Percentiles rank a stretch among this genome's conserved stretches.
Evolutionary conservation across 352 stramenopile species (phyloP).

Genomic region (Phytophthora melonis): DNA sequence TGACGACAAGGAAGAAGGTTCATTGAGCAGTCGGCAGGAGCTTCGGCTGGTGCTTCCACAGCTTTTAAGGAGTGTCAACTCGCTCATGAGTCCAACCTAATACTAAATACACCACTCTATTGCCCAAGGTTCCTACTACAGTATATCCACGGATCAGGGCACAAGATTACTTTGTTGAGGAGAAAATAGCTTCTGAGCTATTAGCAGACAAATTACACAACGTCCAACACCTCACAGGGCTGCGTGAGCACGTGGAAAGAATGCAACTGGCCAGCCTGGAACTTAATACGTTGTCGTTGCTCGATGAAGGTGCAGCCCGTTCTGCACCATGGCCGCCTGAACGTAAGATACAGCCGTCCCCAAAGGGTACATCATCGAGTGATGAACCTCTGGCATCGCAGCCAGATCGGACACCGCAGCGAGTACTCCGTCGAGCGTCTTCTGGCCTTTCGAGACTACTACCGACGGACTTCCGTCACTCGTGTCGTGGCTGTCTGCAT

Average conservation of each 20-base stretch:
- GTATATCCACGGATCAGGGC: neutral
- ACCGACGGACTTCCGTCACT: neutral
- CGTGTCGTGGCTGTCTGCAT: constrained; percentile 12
- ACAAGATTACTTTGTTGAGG: neutral
- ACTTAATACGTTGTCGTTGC: neutral
- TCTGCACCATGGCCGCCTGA: neutral
- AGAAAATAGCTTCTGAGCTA: neutral
- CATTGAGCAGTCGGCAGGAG: constrained; percentile 35
- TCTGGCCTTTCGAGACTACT: constrained; percentile 17
- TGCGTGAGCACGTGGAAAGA: neutral
- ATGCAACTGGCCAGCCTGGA: neutral
- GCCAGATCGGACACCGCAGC: constrained; percentile 22
- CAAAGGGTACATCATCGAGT: neutral
- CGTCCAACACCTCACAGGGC: too few species aligned
- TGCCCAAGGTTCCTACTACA: neutral
- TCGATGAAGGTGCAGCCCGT: constrained; percentile 1
- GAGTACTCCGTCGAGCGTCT: constrained; percentile 21
- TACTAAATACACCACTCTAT: constrained; percentile 6
- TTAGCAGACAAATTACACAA: neutral
- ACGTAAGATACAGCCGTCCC: neutral
- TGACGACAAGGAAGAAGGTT: constrained; percentile 15
- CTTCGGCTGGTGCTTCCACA: constrained; percentile 56
- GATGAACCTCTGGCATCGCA: constrained; percentile 2
- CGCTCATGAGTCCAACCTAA: constrained; percentile 27
- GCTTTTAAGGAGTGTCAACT: constrained; percentile 45